Conservation (phyloP, 208 protist genomes). For the Crithidia mellificae region DNA sequence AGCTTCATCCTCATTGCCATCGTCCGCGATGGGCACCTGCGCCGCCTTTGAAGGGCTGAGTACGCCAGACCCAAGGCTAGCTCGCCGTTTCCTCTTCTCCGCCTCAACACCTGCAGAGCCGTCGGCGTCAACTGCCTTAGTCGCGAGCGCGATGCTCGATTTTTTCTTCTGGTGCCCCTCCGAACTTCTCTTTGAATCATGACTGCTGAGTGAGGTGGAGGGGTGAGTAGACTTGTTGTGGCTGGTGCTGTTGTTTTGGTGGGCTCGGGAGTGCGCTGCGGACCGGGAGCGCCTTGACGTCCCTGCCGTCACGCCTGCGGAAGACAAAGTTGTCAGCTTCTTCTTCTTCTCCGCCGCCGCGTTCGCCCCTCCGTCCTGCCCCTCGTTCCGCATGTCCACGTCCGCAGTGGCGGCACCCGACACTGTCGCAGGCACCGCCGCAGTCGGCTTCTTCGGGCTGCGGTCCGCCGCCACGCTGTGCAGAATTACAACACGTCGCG, state of each 20-base stretch:
- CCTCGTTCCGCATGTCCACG: neutral
- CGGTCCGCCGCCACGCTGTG: neutral
- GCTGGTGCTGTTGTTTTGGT: too few species aligned
- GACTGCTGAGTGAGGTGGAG: too few species aligned
- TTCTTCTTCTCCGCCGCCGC: neutral
- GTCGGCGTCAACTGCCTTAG: neutral
- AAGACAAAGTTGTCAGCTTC: neutral
- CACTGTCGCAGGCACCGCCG: too few species aligned
- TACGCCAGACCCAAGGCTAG: neutral
- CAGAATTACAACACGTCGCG: slow-evolving; percentile 5
- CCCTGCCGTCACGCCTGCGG: neutral
- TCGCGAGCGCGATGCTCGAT: too few species aligned
- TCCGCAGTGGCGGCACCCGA: too few species aligned
- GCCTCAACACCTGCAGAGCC: neutral
- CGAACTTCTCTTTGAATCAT: too few species aligned
- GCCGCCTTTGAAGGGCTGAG: neutral
- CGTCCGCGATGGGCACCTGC: neutral
- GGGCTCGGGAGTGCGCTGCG: too few species aligned
- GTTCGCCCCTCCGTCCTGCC: neutral
- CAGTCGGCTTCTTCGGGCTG: neutral
- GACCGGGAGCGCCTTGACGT: neutral
- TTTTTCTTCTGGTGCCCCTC: too few species aligned
- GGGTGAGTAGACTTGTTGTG: too few species aligned
- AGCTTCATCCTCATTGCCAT: neutral
- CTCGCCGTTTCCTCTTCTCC: neutral